Base-by-base conservation (phyloP, 805 yeast genomes). In the Cyberlindnera japonica region DNA sequence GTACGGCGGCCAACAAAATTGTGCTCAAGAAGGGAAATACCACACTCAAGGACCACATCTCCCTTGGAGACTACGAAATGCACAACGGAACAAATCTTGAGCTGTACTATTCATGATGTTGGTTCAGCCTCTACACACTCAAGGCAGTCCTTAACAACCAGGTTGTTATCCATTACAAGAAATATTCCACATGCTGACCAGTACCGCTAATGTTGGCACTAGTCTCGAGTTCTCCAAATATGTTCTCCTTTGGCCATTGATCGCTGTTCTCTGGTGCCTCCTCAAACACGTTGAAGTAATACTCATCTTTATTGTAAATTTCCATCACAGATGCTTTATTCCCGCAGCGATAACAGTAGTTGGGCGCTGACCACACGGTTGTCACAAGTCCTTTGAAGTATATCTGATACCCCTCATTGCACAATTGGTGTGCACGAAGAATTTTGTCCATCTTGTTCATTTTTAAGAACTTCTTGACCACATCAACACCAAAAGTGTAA, bases 321-420 rank as follows among this genome's bases (percentile, higher is more conserved):
- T 93, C 99, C 47, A 93, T 70, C n/a, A 93, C 90, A n/a, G 96
- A 85, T 5, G 99, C 99, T 58, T 88, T 79, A 59, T 93, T 93
- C 1, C 99, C 99, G 62, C 99, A 93, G 46, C 99, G 63, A 56
- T 93, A 93, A 59, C 99, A 93, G 59, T 93, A 93, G 58, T 93
- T 93, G 0, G 99, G 99, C 0, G 99, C 99, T 1, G 93, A 82
- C 99, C 99, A 93, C 7, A 93, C 98, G 0, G 99, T 93, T 26
- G 95, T 81, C 33, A 95, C 86, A 47, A 84, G 74, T 3, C 96
- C 97, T 41, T 79, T 79, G 76, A 95, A 93, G 56, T 90, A 81
- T 38, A 87, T 81, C 49, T 91, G 96, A 57, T 80, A 93, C 1
- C 99, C 99, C 56, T 91, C 96, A 56, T 93, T 93, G 59, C 99